Conservation (phyloP, 306 rosid genomes). For the Lagenaria siceraria region DNA sequence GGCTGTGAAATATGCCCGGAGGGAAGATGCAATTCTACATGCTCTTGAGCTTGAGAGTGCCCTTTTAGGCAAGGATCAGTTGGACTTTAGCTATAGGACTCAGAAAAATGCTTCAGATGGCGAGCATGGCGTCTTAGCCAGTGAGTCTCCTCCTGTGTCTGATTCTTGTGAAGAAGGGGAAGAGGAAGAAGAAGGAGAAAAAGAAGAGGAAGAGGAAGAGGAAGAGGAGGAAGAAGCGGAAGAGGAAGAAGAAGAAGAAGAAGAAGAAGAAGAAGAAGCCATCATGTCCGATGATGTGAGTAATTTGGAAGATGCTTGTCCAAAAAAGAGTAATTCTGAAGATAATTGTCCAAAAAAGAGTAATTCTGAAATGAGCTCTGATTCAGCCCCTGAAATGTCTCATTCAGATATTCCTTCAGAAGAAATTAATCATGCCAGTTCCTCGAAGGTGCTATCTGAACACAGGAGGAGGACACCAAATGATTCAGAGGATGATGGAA, state of each 20-base stretch:
- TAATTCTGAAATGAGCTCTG: conserved; percentile 53
- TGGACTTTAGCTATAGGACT: conserved; percentile 24
- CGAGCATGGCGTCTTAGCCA: conserved; percentile 33
- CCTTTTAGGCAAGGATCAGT: conserved; percentile 45
- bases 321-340: conserved; percentile 37
- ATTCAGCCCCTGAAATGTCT: conserved; percentile 69
- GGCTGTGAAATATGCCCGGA: conserved; percentile 90
- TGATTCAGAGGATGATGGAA: conserved; percentile 98
- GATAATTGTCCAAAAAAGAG: conserved; percentile 23
- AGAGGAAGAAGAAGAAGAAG: not conserved
- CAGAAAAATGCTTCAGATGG: conserved; percentile 33
- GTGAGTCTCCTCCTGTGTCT: conserved; percentile 46
- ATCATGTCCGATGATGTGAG: conserved; percentile 39
- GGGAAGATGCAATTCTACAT: conserved; percentile 96
- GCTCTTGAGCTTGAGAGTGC: conserved; percentile 92
- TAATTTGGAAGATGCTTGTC: conserved; percentile 39
- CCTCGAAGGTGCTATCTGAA: conserved; percentile 52
- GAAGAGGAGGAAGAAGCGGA: not conserved
- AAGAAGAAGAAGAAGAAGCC: conserved; percentile 3
- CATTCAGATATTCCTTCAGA: conserved; percentile 82
- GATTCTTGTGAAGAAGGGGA: conserved; percentile 25
- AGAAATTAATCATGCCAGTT: conserved; percentile 64
- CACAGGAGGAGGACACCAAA: conserved; percentile 84
- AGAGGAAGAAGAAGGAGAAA: not conserved
- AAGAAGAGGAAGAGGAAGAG: not conserved